These are phyloP conservation scores for Avicennia marina DNA, from an alignment of 257 asterid species.

Conservation along the genomic window DNA sequence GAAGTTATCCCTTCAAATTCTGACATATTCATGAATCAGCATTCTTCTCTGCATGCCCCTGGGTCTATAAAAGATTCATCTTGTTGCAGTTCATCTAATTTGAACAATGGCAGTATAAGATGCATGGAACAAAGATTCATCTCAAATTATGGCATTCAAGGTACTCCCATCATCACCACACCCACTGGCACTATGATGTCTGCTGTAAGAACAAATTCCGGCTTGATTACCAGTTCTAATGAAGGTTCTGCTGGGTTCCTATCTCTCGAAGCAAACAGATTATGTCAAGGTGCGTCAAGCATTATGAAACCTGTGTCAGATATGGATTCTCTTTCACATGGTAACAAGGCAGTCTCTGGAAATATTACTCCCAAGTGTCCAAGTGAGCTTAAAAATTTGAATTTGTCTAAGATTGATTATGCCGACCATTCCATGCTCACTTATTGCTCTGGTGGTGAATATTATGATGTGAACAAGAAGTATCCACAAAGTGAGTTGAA, in stretches of 20 bases:
- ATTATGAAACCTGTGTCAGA: conserved; percentile 16
- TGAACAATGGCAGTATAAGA: conserved; percentile 17
- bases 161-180: conserved; percentile 5
- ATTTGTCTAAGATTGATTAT: conserved; percentile 22
- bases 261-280: conserved; percentile 16
- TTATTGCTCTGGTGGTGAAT: no score
- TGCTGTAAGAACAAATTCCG: conserved; percentile 14
- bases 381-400: conserved; percentile 15
- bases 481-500: no score
- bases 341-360: conserved; percentile 14
- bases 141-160: conserved; percentile 7
- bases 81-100: conserved; percentile 22
- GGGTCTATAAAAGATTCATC: conserved; percentile 19
- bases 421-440: no score
- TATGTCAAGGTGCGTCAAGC: conserved; percentile 16
- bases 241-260: conserved; percentile 14
- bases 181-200: conserved; percentile 20
- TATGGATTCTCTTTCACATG: conserved; percentile 18
- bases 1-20: conserved; percentile 42
- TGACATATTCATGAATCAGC: conserved; percentile 33
- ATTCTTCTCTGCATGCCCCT: conserved; percentile 16
- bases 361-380: conserved; percentile 13
- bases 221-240: conserved; percentile 15
- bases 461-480: no score
- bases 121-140: conserved; percentile 17